Conservation (phyloP, 1,284 basidiomycete genomes). For the Ustilago crameri region DNA sequence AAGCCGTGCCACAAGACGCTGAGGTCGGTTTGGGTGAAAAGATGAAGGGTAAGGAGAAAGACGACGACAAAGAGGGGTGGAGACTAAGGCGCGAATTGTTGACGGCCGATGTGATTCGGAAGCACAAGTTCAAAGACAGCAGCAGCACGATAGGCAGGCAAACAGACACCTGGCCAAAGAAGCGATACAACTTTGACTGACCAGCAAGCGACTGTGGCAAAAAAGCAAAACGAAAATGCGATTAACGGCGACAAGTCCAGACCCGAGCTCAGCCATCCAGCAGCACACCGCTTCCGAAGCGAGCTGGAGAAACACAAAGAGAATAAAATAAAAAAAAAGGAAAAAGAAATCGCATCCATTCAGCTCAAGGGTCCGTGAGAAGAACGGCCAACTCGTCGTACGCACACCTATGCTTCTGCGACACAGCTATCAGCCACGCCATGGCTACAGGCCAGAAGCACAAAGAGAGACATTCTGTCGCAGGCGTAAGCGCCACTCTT, state of each 20-base stretch:
- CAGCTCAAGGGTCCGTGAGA: not conserved
- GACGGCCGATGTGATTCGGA: not conserved
- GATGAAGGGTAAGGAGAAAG: not conserved
- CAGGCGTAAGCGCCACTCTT: too few relatives aligned
- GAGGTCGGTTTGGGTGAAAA: not conserved
- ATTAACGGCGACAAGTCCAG: too few relatives aligned
- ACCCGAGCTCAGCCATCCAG: too few relatives aligned
- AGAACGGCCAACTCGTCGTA: too few relatives aligned
- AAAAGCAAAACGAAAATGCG: not conserved
- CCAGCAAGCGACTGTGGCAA: not conserved
- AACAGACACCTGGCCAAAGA: not conserved
- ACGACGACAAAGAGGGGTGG: not conserved
- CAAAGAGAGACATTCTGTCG: too few relatives aligned
- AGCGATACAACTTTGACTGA: not conserved
- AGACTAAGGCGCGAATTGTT: too few relatives aligned
- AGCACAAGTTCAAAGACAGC: not conserved
- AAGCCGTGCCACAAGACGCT: not conserved
- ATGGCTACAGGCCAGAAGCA: too few relatives aligned
- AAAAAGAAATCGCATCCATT: not conserved
- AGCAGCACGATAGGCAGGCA: not conserved
- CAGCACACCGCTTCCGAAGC: too few relatives aligned
- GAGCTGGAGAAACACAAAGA: not conserved
- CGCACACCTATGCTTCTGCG: too few relatives aligned
- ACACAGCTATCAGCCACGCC: too few relatives aligned
- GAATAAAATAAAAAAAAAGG: slow-evolving; percentile 1